Base-by-base conservation (phyloP, 345 rosid species). In the Kandelia obovata region DNA sequence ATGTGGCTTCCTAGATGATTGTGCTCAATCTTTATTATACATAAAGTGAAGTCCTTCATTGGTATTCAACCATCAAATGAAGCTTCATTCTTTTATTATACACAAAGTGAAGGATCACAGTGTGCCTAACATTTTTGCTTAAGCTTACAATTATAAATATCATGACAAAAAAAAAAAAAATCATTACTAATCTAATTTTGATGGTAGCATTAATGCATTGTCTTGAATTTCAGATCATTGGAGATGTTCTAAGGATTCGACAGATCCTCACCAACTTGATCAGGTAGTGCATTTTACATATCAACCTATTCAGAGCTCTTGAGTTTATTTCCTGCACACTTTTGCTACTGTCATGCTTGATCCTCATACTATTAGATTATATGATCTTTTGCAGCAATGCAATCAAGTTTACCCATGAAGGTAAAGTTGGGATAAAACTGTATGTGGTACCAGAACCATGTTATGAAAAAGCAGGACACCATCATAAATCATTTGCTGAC, bases 211-310 rank as follows among this genome's bases (percentile, higher is more conserved):
- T 37, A 66, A 30, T 35, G 27, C 64, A 51, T 58, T 23, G 52
- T 59, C 57, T 57, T 47, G 5, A 1, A 32, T 77, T 68, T 82
- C 82, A 92, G 98, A 92, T 95, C 16, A 75, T 86, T 65, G 99
- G 99, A 73, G 99, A 95, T 81, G 99, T 95, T 75, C 81, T 95
- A 65, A 82, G 99, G 78, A 95, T 95, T 62, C 79, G 99, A 37
- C 99, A 92, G 80, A 90, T 95, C 65, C 96, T 95, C 75, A 92
- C 99, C 79, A 95, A 95, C 77, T 80, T 95, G 85, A 86, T 92
- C 78, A 89, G 97, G 98, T 93, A 80, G 58, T 72, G 31, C 63
- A 34, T 26, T 71, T 55, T 55, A 16, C 58, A 10, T 23, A 55
- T 23, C 5, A 55, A 55, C 15, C 58, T n/a, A 55, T 26, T 55